Evolutionary conservation across 1,139 yeast genomes (phyloP).

Genomic region (Nakaseomyces sp.): DNA sequence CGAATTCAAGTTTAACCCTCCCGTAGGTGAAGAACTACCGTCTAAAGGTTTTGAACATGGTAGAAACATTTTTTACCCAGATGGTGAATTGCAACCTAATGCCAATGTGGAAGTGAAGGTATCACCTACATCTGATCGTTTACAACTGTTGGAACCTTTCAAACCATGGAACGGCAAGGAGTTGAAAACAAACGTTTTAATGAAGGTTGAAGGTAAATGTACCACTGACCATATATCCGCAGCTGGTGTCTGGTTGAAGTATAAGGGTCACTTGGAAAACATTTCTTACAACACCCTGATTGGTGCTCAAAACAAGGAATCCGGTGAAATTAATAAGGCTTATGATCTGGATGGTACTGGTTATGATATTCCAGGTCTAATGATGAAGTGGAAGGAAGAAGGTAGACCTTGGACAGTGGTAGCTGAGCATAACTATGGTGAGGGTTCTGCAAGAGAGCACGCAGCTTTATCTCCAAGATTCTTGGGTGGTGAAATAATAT

Average conservation of each 20-base stretch:
- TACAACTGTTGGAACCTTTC: slow-evolving; percentile 85
- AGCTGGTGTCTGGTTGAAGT: slow-evolving; percentile 98
- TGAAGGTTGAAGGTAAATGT: slow-evolving; percentile 95
- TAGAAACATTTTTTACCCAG: slow-evolving; percentile 78
- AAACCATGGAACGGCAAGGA: slow-evolving; percentile 80
- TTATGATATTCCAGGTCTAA: slow-evolving; percentile 84
- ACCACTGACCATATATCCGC: slow-evolving; percentile 98
- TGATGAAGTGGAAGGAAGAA: slow-evolving; percentile 91
- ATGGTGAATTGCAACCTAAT: slow-evolving; percentile 52
- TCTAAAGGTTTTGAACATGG: slow-evolving; percentile 72
- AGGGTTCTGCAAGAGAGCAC: slow-evolving; percentile 98
- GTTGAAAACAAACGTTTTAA: slow-evolving; percentile 59
- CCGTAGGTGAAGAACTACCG: slow-evolving; percentile 79
- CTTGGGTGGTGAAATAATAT: slow-evolving; percentile 79
- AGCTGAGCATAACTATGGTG: slow-evolving; percentile 97
- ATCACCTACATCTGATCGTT: slow-evolving; percentile 68
- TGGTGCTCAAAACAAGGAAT: slow-evolving; percentile 94
- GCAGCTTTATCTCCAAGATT: slow-evolving; percentile 95
- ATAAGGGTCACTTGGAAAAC: slow-evolving; percentile 94
- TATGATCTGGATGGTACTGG: slow-evolving; percentile 76
- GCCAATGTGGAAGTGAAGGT: slow-evolving; percentile 63
- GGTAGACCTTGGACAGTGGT: slow-evolving; percentile 85
- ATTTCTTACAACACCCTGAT: slow-evolving; percentile 90
- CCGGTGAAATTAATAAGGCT: slow-evolving; percentile 89
- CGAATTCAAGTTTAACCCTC: slow-evolving; percentile 65